phyloP scores from a whole-genome alignment of 805 yeast species.

The Ogataea corticis region DNA sequence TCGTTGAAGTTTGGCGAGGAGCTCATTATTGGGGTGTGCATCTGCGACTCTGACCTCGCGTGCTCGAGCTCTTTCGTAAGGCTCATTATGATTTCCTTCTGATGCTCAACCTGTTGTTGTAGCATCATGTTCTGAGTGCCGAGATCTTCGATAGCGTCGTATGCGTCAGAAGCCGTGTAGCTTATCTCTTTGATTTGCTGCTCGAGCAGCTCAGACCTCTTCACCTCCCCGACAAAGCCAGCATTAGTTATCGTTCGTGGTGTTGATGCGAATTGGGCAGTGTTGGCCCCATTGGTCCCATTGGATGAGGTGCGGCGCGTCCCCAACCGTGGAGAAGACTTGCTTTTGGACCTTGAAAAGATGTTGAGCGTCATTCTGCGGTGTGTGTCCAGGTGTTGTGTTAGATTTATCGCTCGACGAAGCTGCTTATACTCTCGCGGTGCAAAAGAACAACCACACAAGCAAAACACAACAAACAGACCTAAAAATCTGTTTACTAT shows the following conservation, averaged over 20 bases:
- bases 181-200: conserved; percentile 25
- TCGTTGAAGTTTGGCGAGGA: not conserved
- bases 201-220: conserved; percentile 12
- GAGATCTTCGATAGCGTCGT: conserved; percentile 29
- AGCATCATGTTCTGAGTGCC: conserved; percentile 24
- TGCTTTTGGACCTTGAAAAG: conserved; percentile 14
- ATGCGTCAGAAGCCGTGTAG: conserved; percentile 28
- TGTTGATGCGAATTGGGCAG: conserved; percentile 8
- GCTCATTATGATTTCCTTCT: conserved; percentile 26
- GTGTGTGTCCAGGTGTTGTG: not conserved
- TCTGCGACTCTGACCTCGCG: not conserved
- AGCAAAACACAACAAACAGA: no score
- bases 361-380: conserved; percentile 6
- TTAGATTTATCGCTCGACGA: no score
- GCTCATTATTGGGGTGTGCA: conserved; percentile 6
- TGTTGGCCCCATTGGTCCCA: not conserved
- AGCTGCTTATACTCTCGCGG: no score
- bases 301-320: not conserved
- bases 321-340: conserved; percentile 3
- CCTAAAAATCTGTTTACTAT: no score
- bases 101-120: conserved; percentile 29
- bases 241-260: conserved; percentile 17
- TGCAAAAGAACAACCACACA: no score
- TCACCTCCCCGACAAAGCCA: conserved; percentile 26
- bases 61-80: conserved; percentile 25